Evolutionary conservation across 768 basidiomycete genomes (phyloP).

Genomic region (Hygrocybe coccinea): DNA sequence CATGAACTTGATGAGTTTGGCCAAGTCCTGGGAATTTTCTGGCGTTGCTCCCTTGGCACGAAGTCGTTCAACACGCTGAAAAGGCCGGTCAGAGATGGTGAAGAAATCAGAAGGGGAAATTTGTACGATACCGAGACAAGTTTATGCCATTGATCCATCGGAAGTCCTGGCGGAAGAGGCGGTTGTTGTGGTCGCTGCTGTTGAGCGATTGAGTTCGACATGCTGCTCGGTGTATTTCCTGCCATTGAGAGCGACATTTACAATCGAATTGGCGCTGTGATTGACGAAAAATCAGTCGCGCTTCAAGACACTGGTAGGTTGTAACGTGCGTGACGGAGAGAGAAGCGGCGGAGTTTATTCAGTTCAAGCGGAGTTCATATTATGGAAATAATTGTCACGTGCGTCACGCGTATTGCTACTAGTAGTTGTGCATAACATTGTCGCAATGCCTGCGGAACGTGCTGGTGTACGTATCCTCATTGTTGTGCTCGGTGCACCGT

Average conservation of each 20-base stretch:
- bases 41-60: constrained; percentile 49
- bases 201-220: not conserved
- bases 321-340: not conserved
- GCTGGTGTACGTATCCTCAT: constrained; percentile 57
- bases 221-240: not conserved
- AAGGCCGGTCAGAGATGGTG: constrained; percentile 2
- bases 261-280: not conserved
- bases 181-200: not conserved
- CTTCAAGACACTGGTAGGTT: not conserved
- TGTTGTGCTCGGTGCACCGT: not conserved
- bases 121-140: constrained; percentile 3
- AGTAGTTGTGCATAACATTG: too few species aligned
- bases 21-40: constrained; percentile 43
- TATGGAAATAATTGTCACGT: not conserved
- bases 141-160: not conserved
- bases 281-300: constrained; percentile 3
- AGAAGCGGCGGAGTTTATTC: not conserved
- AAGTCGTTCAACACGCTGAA: constrained; percentile 45
- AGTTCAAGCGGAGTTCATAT: not conserved
- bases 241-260: constrained; percentile 5
- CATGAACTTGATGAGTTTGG: constrained; percentile 44
- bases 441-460: constrained; percentile 71
- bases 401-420: not conserved
- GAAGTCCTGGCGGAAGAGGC: constrained; percentile 29
- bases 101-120: constrained; percentile 9